Conservation (phyloP, 192 early-diverging fungal species). For the Coemansia guatemalensis region DNA sequence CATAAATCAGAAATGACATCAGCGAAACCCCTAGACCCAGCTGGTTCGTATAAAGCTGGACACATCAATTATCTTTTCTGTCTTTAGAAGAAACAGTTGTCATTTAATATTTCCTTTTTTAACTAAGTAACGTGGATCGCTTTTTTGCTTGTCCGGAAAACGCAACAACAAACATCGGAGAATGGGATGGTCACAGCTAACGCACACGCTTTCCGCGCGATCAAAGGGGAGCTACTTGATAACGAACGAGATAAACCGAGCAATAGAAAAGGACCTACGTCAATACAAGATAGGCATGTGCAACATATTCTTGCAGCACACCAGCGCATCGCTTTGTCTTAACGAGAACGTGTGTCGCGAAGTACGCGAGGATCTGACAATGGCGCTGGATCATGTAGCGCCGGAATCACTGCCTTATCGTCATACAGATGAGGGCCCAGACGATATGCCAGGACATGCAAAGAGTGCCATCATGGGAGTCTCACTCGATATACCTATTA, state of each 20-base stretch:
- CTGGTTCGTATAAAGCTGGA: no score
- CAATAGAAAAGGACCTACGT: conserved; percentile 57
- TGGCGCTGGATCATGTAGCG: conserved; percentile 78
- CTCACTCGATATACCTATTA: conserved; percentile 83
- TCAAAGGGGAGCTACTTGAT: conserved; percentile 77
- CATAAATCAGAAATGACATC: no score
- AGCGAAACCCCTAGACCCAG: no score
- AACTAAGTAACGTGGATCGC: background rate
- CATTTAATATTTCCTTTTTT: no score
- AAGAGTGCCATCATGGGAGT: conserved; percentile 82
- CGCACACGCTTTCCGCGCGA: conserved; percentile 59
- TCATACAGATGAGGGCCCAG: conserved; percentile 84
- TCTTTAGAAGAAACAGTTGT: no score
- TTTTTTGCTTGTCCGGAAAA: background rate
- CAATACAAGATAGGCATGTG: conserved; percentile 76
- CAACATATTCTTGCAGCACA: conserved; percentile 90
- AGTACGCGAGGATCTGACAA: conserved; percentile 82
- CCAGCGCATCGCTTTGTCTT: conserved; percentile 82
- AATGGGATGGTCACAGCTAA: conserved; percentile 65
- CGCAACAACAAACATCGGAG: background rate
- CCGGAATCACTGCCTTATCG: conserved; percentile 77
- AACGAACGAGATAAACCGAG: conserved; percentile 61
- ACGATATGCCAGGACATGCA: conserved; percentile 92
- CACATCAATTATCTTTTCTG: no score
- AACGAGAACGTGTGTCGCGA: conserved; percentile 86